Conservation (phyloP, 306 rosid species). For the Vicia faba region DNA sequence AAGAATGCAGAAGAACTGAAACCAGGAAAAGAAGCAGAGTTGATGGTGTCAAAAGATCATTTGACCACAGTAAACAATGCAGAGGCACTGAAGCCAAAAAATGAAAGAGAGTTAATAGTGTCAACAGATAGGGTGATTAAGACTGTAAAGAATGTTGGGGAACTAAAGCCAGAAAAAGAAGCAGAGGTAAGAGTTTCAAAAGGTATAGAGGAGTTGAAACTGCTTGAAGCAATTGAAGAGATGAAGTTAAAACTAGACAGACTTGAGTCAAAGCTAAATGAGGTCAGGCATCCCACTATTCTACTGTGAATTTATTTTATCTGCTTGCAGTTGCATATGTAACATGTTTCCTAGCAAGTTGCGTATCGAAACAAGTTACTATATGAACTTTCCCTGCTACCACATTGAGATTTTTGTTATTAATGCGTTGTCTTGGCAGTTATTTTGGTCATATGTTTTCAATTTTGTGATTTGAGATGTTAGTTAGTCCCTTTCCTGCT, state of each 20-base stretch:
- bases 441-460: conserved; percentile 16
- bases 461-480: conserved; percentile 21
- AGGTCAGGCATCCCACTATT: conserved; percentile 59
- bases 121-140: conserved; percentile 34
- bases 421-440: conserved; percentile 19
- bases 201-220: conserved; percentile 49
- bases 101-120: conserved; percentile 31
- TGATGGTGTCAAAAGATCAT: conserved; percentile 30
- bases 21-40: conserved; percentile 22
- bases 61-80: conserved; percentile 31
- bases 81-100: conserved; percentile 32
- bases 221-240: conserved; percentile 68
- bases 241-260: conserved; percentile 70
- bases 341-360: conserved; percentile 21
- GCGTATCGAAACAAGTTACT: conserved; percentile 30
- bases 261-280: conserved; percentile 73
- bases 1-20: conserved; percentile 38
- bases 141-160: conserved; percentile 31
- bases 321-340: conserved; percentile 25
- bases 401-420: conserved; percentile 28
- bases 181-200: conserved; percentile 30
- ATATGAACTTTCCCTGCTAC: conserved; percentile 7
- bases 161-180: conserved; percentile 34
- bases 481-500: neutral
- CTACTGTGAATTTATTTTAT: conserved; percentile 3